Conservation (phyloP, 2,329 filamentous ascomycete genomes). For the Verticillium nonalfalfae region DNA sequence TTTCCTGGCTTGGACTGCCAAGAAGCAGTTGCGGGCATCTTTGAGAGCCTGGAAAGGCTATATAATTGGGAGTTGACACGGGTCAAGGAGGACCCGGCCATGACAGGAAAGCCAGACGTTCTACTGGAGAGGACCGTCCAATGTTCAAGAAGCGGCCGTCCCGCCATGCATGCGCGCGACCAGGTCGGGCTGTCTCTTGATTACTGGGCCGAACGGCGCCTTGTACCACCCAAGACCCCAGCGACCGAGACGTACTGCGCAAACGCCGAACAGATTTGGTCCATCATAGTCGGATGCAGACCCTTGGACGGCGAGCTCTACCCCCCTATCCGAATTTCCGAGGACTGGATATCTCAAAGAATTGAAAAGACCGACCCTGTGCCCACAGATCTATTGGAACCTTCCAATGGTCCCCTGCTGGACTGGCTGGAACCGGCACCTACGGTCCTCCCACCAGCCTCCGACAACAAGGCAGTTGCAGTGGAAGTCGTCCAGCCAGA, state of each 20-base stretch:
- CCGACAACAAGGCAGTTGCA: conserved; percentile 39
- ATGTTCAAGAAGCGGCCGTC: conserved; percentile 64
- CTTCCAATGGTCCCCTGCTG: conserved; percentile 33
- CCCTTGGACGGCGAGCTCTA: conserved; percentile 36
- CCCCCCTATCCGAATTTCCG: conserved; percentile 62
- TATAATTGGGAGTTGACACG: conserved; percentile 63
- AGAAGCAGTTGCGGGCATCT: conserved; percentile 69
- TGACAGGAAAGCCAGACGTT: conserved; percentile 38
- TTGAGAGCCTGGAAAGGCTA: conserved; percentile 62
- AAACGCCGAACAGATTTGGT: conserved; percentile 51
- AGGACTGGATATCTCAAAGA: conserved; percentile 64
- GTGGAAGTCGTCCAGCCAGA: conserved; percentile 47
- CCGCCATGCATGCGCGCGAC: conserved; percentile 62
- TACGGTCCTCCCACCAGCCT: conserved; percentile 45
- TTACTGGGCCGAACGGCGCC: conserved; percentile 66
- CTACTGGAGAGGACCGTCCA: conserved; percentile 51
- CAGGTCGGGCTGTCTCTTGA: conserved; percentile 66
- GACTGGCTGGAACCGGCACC: conserved; percentile 71
- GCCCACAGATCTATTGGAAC: conserved; percentile 31
- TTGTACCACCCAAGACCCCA: conserved; percentile 30
- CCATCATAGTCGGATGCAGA: conserved; percentile 61
- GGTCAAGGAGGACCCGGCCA: conserved; percentile 40
- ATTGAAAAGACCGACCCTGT: conserved; percentile 52
- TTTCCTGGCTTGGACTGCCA: conserved; percentile 66
- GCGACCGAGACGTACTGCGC: conserved; percentile 29